Evolutionary conservation across 2,329 filamentous ascomycete genomes (phyloP), one percentile per base, ranked within the genome.

Genomic region (Lojkania enalia): DNA sequence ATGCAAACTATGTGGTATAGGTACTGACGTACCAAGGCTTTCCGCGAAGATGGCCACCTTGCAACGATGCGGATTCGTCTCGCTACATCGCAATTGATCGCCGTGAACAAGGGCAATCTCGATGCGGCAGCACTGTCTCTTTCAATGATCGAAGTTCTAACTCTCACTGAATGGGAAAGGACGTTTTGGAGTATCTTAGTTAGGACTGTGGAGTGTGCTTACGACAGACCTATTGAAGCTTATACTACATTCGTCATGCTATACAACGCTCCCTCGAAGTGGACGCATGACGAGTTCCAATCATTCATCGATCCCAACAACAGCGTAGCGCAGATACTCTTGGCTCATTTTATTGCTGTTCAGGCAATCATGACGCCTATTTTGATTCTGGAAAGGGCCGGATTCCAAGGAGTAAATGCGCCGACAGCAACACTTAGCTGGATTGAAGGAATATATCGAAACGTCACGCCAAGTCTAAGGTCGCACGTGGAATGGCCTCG

Each of bases 321-420:
- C 40, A 56, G 56, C 33, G 50, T 72, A 3, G 66, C 72, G 1
- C 72, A 72, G 20, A 69, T 77, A 3, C 57, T 78, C 4, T 64
- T 77, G 4, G 64, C 71, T 5, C 74, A 77, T 51, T 77, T 76
- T 52, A 67, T 78, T n/a, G 68, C 72, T 1, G 53, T 77, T 0
- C 72, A 77, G 39, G 61, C 74, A 1, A 59, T 77, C 4, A 64
- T 78, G 44, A 65, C 66, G 4, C 74, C 73, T 0, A 69, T 76
- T 4, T 39, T 69, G 23, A 60, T 61, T 5, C 55, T 66, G 2
- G 64, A 67, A 35, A 50, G 65, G 29, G 58, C 64, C 0, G 65
- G 64, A 2, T 67, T 68, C 23, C 52, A 63, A 36, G 66, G 66
- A 2, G 45, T 69, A 2, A 52, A 68, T 25, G 65, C 65, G 0